Conservation (phyloP, 2,329 filamentous ascomycete genomes). For the Capronia americana region DNA sequence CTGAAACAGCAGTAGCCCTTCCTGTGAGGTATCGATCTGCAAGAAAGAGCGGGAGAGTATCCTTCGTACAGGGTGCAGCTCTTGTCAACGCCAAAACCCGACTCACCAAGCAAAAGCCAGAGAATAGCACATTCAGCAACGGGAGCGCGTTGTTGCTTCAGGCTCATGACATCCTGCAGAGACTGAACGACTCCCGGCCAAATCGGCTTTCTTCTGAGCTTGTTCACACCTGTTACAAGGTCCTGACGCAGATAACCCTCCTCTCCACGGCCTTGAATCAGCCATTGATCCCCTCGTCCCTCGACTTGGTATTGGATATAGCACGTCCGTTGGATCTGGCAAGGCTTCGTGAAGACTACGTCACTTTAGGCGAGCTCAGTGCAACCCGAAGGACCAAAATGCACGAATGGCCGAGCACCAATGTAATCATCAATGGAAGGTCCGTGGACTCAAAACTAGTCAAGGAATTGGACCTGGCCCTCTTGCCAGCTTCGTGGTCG, state of each 20-base stretch:
- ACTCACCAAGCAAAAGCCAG: slow-evolving; percentile 1
- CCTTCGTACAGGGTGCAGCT: slow-evolving; percentile 31
- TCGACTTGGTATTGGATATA: slow-evolving; percentile 34
- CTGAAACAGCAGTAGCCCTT: slow-evolving; percentile 90
- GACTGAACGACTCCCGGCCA: slow-evolving; percentile 17
- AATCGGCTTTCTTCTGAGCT: slow-evolving; percentile 30
- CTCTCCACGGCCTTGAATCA: slow-evolving; percentile 36
- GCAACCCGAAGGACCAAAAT: slow-evolving; percentile 22
- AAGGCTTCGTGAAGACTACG: slow-evolving; percentile 24
- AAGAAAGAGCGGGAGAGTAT: slow-evolving; percentile 56
- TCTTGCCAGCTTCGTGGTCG: slow-evolving; percentile 82
- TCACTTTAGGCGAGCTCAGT: slow-evolving; percentile 26
- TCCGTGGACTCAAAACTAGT: slow-evolving; percentile 51
- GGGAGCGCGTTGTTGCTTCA: slow-evolving; percentile 26
- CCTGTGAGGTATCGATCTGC: slow-evolving; percentile 62
- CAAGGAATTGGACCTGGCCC: slow-evolving; percentile 78
- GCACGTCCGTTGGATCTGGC: slow-evolving; percentile 33
- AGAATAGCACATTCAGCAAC: slow-evolving; percentile 10
- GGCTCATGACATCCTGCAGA: slow-evolving; percentile 29
- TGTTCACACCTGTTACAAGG: slow-evolving; percentile 33
- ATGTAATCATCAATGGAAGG: background rate
- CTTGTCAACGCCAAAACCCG: background rate
- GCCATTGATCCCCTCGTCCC: slow-evolving; percentile 31
- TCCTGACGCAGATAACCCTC: slow-evolving; percentile 35
- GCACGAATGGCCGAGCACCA: slow-evolving; percentile 22